Evolutionary conservation across 495 filamentous ascomycete species (phyloP), one percentile per base, ranked within the genome.

Genomic region (Aspergillus campestris): DNA sequence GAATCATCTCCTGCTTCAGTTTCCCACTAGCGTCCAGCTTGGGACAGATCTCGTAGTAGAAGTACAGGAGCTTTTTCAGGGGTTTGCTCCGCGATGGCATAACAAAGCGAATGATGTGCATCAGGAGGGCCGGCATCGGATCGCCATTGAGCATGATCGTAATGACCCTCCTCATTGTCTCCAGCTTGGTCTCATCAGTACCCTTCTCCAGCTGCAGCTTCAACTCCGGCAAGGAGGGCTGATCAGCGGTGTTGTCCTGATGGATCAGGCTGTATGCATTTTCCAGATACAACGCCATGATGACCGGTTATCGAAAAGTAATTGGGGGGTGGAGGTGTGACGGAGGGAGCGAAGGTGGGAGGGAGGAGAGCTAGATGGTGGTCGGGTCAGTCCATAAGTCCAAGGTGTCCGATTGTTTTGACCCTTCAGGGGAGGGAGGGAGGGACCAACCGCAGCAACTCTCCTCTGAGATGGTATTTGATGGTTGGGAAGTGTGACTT

Each of bases 41-140:
- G 24, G 94, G 94, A 64, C 92, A 97, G 57, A 97, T 91, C 69
- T 99, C 94, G 66, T 96, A 95, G 72, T 96, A 99, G 66, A 97
- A 91, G 69, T 99, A 99, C 11, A 99, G 78, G 34, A 99, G 71
- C 71, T 97, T 97, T 78, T 99, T 99, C 56, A 99, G 72, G n/a
- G 81, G 71, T 67, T 97, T 97, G 69, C 83, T 87, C 72, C 87
- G 95, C 45, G 88, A 91, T 1, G 94, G 94, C 94, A 97, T 97
- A 52, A 99, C 87, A 66, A 97, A 97, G 65, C 92, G 86, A 70
- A 99, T 97, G 59, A 99, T 97, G 69, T 96, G 94, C 94, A 99
- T 99, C 52, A 99, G 79, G 12, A 99, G 78, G 55, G 86, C 81
- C 33, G 88, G 81, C 84, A 97, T 89, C 31, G 94, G 87, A 59